Evolutionary conservation across 2,329 filamentous ascomycete genomes (phyloP).

Genomic region (Phyllosticta paracitricarpa): DNA sequence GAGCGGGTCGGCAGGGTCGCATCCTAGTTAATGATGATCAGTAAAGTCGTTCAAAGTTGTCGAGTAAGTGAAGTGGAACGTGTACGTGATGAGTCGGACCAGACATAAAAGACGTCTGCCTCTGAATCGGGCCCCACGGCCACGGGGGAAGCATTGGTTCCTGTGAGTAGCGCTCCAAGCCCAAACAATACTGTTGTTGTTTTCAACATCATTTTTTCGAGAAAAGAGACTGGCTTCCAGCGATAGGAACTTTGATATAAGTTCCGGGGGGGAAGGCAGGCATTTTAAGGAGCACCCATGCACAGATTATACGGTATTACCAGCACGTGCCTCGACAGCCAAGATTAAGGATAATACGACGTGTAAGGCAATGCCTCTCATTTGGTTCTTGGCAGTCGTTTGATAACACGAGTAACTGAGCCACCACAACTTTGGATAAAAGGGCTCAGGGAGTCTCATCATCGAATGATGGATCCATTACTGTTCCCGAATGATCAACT

Average conservation of each 20-base stretch:
- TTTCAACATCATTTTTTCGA: neutral
- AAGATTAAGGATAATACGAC: neutral
- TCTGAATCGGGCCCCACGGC: neutral
- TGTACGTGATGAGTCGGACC: neutral
- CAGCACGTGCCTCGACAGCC: neutral
- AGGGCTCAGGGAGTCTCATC: neutral
- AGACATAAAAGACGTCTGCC: neutral
- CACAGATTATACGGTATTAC: neutral
- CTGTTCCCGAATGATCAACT: neutral
- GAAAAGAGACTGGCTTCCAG: neutral
- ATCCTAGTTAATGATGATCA: too few relatives aligned
- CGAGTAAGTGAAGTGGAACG: neutral
- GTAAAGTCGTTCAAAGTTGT: too few relatives aligned
- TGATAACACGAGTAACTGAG: neutral
- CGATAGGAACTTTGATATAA: neutral
- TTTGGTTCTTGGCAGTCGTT: neutral
- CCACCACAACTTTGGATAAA: neutral
- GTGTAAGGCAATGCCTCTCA: neutral
- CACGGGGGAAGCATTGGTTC: neutral
- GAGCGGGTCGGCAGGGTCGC: neutral
- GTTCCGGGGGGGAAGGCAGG: neutral
- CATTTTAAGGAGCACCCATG: neutral
- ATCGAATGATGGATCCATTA: neutral
- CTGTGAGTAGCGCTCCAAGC: neutral
- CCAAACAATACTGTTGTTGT: neutral